phyloP scores from a whole-genome alignment of 352 stramenopile species.

The Pythium myriotylum region DNA sequence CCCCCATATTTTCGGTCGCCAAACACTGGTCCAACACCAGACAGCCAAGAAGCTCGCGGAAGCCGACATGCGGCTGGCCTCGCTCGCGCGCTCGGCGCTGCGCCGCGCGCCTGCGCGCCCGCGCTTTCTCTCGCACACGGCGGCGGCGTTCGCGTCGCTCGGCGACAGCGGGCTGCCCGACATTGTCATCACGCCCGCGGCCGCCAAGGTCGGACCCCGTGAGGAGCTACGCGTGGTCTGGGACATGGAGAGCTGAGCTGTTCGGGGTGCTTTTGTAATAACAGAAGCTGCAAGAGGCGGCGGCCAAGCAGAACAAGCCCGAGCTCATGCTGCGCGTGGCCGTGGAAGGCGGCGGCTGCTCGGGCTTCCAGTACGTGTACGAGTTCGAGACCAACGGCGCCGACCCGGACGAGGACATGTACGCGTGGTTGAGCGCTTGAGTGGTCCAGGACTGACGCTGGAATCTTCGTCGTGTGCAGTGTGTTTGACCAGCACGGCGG shows the following conservation, averaged over 20 bases:
- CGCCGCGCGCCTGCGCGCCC: conserved; percentile 4
- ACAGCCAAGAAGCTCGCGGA: background rate
- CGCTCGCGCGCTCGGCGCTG: background rate
- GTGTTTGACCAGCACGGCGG: conserved; percentile 90
- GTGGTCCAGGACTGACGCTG: too few species aligned
- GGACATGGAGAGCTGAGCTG: background rate
- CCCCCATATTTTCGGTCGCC: too few species aligned
- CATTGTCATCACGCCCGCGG: conserved; percentile 17
- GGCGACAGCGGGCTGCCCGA: conserved; percentile 16
- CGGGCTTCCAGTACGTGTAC: conserved; percentile 94
- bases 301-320: conserved; percentile 53
- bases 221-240: background rate
- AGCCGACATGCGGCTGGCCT: background rate
- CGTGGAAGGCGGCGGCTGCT: conserved; percentile 93
- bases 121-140: conserved; percentile 18
- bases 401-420: conserved; percentile 59
- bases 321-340: conserved; percentile 84
- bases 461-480: conserved; percentile 17
- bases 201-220: conserved; percentile 11
- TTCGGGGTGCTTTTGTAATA: too few species aligned
- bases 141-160: background rate
- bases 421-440: conserved; percentile 14
- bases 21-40: background rate
- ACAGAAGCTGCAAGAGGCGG: conserved; percentile 63
- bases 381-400: conserved; percentile 74